phyloP scores from a whole-genome alignment of 2,329 filamentous ascomycete species.

The Clarireedia monteithiana region DNA sequence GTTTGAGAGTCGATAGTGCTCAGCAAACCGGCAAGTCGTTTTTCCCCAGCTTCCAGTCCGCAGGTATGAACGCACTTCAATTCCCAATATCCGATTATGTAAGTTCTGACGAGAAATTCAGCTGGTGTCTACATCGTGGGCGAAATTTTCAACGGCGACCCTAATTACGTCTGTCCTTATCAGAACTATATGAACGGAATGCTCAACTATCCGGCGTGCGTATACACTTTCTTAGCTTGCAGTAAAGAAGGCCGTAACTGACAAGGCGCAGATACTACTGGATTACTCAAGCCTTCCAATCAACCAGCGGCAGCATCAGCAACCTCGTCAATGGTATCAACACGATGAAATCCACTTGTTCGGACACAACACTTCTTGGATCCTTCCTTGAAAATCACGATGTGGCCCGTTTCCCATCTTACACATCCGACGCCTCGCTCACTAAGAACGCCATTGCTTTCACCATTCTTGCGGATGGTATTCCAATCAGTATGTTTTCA shows the following conservation, averaged over 20 bases:
- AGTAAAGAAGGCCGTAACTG: not conserved
- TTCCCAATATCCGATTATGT: slow-evolving; percentile 21
- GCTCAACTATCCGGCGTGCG: slow-evolving; percentile 47
- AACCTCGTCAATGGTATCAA: slow-evolving; percentile 26
- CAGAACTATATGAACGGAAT: slow-evolving; percentile 48
- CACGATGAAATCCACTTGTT: slow-evolving; percentile 20
- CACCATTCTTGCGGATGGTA: slow-evolving; percentile 42
- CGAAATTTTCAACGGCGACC: slow-evolving; percentile 50
- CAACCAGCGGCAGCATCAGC: slow-evolving; percentile 23
- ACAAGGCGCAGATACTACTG: slow-evolving; percentile 25
- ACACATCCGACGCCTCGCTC: slow-evolving; percentile 19
- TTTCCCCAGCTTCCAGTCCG: slow-evolving; percentile 43
- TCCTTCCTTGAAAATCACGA: slow-evolving; percentile 35
- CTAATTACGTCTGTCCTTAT: slow-evolving; percentile 46
- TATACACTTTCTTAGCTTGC: too few relatives aligned
- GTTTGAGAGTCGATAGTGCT: slow-evolving; percentile 42
- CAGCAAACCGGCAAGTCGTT: slow-evolving; percentile 43
- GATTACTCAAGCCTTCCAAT: slow-evolving; percentile 25
- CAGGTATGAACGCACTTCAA: slow-evolving; percentile 23
- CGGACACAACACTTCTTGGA: slow-evolving; percentile 33
- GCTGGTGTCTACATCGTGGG: slow-evolving; percentile 53
- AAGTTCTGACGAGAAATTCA: slow-evolving; percentile 14
- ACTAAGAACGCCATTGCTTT: slow-evolving; percentile 43
- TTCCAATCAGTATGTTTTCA: slow-evolving; percentile 35
- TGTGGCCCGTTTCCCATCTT: slow-evolving; percentile 19